phyloP scores from a whole-genome alignment of 495 filamentous ascomycete species.

The Chaetomium cochliodes region DNA sequence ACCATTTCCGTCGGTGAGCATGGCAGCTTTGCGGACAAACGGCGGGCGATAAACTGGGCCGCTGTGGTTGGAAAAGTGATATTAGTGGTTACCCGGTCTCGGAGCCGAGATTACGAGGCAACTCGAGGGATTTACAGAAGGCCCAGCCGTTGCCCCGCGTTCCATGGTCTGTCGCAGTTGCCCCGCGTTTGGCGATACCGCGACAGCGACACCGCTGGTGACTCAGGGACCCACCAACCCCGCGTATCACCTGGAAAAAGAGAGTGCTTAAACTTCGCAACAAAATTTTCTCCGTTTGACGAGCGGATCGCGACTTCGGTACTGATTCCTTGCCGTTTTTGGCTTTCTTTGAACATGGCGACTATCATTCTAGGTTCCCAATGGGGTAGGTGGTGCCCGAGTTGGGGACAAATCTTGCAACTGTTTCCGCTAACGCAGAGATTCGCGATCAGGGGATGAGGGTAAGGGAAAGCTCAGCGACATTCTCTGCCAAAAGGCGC shows the following conservation, averaged over 20 bases:
- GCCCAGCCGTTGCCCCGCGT: constrained; percentile 9
- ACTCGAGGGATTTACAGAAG: constrained; percentile 3
- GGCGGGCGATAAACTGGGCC: neutral
- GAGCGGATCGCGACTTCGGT: constrained; percentile 17
- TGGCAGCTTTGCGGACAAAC: neutral
- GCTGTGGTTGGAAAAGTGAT: neutral
- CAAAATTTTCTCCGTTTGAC: constrained; percentile 17
- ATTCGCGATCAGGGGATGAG: constrained; percentile 49
- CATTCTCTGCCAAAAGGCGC: constrained; percentile 42
- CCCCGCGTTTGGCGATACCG: constrained; percentile 14
- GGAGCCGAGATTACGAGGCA: constrained; percentile 5
- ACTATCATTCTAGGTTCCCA: constrained; percentile 38
- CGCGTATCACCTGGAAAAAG: constrained; percentile 8
- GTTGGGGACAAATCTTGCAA: constrained; percentile 10
- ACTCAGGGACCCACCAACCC: constrained; percentile 23
- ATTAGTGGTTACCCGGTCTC: constrained; percentile 4
- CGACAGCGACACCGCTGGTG: constrained; percentile 7
- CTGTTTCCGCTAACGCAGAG: constrained; percentile 16
- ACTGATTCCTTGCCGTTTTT: constrained; percentile 15
- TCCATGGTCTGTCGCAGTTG: neutral
- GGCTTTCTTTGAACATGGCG: constrained; percentile 29
- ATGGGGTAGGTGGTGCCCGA: constrained; percentile 28
- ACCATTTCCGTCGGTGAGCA: neutral
- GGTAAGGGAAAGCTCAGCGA: constrained; percentile 47
- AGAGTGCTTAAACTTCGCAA: constrained; percentile 15